Base-by-base conservation (phyloP, 2,329 filamentous ascomycete genomes). In the Beauveria sp. region DNA sequence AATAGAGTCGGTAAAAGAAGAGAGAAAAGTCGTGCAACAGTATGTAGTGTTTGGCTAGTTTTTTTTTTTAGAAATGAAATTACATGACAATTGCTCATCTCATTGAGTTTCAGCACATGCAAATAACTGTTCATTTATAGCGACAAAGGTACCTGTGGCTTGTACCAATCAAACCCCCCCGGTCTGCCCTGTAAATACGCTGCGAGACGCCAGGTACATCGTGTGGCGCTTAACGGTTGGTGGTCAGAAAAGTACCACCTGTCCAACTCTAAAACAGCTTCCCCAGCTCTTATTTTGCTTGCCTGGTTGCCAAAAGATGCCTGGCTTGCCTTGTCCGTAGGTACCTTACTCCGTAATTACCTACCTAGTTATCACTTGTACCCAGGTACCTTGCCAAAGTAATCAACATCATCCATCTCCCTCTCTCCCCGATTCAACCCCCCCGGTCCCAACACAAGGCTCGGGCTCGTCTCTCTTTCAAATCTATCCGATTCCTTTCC, bases 401-500 rank as follows among this genome's bases (percentile, higher is more conserved):
- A 37, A 37, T 37, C 34, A 37, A 37, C 53, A 55, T 34, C 53
- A 8, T 55, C 53, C 41, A 44, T 46, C 26, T 26, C 53, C 24
- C n/a, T 46, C 43, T 46, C 44, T 22, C 44, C 26, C 28, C 20
- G n/a, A 22, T 22, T 20, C 55, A 37, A 41, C 53, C 55, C 44
- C 55, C 20, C 55, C 16, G n/a, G 55, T 40, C 55, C 44, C 55
- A 57, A 57, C 46, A 58, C 20, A 50, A 46, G 34, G 46, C 24
- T 51, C 55, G 24, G 41, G 46, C 34, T 58, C 55, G 46, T 47
- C 55, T 51, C 46, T 58, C 46, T 43, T 58, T 50, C 34, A 58
- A 50, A 58, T 50, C 46, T 51, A 51, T 51, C 47, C 55, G 47
- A 50, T 51, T 47, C 55, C 55, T 50, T 51, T 43, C 47, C 55